Evolutionary conservation across 177 flowering plant genomes (phyloP).

Genomic region (Tripterygium wilfordii): DNA sequence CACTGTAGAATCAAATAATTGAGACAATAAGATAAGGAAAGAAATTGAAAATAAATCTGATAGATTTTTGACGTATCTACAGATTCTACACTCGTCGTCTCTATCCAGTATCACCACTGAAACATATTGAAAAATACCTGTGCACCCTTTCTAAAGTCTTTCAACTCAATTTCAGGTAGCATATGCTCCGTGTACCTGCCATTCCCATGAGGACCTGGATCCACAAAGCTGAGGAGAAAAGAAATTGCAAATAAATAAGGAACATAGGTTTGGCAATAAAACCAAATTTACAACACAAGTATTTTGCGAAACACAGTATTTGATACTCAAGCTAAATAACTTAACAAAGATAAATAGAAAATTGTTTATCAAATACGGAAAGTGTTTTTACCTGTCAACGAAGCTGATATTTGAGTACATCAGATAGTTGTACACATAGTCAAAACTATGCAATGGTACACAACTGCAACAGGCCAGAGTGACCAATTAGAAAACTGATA

Average conservation of each 20-base stretch:
- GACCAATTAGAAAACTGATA: background rate
- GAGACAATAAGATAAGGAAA: background rate
- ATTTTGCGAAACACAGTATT: background rate
- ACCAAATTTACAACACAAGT: conserved; percentile 5
- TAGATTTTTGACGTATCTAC: no score
- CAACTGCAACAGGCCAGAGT: conserved; percentile 57
- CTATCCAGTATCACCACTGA: no score
- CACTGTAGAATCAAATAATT: conserved; percentile 64
- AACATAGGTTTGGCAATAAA: no score
- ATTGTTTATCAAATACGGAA: background rate
- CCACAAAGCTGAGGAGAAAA: conserved; percentile 62
- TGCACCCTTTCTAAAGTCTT: conserved; percentile 90
- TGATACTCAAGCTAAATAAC: no score
- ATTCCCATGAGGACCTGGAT: conserved; percentile 97
- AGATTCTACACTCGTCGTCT: no score
- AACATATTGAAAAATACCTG: conserved; percentile 76
- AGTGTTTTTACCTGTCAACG: conserved; percentile 73
- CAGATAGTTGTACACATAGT: conserved; percentile 82
- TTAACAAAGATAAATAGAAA: no score
- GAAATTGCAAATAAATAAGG: background rate
- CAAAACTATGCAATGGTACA: conserved; percentile 80
- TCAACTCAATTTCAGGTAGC: conserved; percentile 85
- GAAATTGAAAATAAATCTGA: no score
- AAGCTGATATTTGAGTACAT: conserved; percentile 85
- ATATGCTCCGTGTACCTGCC: conserved; percentile 85